Evolutionary conservation across 371 early-diverging fungal genomes (phyloP), one percentile per base, ranked within the genome.

Genomic region (Choanephora cucurbitarum): DNA sequence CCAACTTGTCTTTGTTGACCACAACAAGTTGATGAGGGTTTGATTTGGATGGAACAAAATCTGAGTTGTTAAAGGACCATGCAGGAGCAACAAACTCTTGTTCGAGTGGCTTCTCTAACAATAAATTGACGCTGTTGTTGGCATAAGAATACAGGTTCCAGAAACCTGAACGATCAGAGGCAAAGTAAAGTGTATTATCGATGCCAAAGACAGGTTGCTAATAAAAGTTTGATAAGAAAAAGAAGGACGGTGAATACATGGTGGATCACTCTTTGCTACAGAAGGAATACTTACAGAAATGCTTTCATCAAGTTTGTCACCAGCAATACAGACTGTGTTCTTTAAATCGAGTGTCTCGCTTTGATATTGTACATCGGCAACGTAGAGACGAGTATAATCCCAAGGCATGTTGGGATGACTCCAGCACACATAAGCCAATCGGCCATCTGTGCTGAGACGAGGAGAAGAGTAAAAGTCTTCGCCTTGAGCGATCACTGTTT

Each of bases 371-470:
- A 80, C 49, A 10, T 62, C 52, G 14, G 75, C 85, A 42, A 76
- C 63, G 49, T 75, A 72, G n/a, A 89, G 65, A 45, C 75, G 69
- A 1, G 91, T 88, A 48, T 70, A 81, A 55, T 90, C 88, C 91
- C 91, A 91, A 32, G 85, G 87, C 91, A 91, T 91, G 60, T 84
- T 82, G 4, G 88, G 88, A 39, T 89, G 88, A 44, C 77, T 62
- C 90, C 91, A 91, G 9, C 83, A 70, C 33, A 83, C 70, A 66
- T 81, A 91, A 3, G 82, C 81, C 44, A 91, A 52, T n/a, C 69
- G 58, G 15, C 52, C 55, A 34, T 71, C 57, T 17, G 19, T 67
- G 51, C 75, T 72, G 63, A 83, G 69, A 32, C 89, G 69, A 44
- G 91, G 83, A 28, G 69, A 42, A 0, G 85, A 55, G 55, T 89